Percentiles rank a stretch among this genome's conserved stretches.
Evolutionary conservation across 495 filamentous ascomycete species (phyloP).

Genomic region (Neurospora africana): DNA sequence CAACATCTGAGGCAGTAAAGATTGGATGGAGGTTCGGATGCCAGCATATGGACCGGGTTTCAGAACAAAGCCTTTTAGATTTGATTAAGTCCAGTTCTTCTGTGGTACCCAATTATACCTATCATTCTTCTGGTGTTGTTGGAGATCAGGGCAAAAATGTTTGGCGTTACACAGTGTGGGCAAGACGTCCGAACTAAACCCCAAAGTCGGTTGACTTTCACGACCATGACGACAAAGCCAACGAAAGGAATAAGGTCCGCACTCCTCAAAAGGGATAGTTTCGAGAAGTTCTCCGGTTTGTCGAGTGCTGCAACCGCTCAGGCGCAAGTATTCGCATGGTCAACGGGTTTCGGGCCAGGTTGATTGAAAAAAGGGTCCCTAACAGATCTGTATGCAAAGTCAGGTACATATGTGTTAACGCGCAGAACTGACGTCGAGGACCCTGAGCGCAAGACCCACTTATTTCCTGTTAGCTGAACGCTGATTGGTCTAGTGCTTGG

Average conservation of each 20-base stretch:
- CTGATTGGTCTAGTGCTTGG: neutral
- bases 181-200: neutral
- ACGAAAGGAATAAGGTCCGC: neutral
- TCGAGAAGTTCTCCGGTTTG: too few relatives aligned
- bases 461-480: neutral
- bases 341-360: neutral
- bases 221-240: neutral
- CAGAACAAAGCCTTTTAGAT: neutral
- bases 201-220: neutral
- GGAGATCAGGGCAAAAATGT: neutral
- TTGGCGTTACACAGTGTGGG: neutral
- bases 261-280: too few relatives aligned
- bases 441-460: neutral
- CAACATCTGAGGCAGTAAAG: too few relatives aligned
- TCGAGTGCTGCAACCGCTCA: too few relatives aligned
- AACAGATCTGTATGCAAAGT: neutral
- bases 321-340: neutral
- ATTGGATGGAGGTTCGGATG: neutral
- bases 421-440: neutral
- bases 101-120: neutral
- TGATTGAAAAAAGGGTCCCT: neutral
- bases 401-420: neutral
- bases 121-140: neutral
- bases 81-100: too few relatives aligned
- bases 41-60: neutral